Evolutionary conservation across 23 red algal species (phyloP), one percentile per base, ranked within the genome.

Genomic region (Gracilaria vermiculophylla): DNA sequence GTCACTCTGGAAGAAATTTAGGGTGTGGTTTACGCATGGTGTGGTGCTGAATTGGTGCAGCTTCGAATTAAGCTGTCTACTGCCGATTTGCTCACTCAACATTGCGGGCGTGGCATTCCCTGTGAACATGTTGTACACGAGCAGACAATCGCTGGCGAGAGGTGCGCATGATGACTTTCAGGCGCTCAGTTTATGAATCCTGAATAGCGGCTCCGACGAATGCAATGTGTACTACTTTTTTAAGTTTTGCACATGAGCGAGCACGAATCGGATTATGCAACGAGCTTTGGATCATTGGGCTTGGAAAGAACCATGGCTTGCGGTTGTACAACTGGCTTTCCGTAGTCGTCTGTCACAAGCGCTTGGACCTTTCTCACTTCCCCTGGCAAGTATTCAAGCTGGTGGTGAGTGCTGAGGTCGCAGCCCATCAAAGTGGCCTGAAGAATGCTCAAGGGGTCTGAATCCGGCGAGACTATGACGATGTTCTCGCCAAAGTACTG

Each of bases 381-480:
- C 1, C 93, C 93, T 11, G 85, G 86, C 31, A 44, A 15, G 45
- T 85, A 95, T 36, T 80, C 79, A 16, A 78, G 45, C 27, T 65
- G 41, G 31, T 74, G 57, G 44, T 93, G 90, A 20, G 33, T 25
- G 21, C 27, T 20, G 21, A 93, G 62, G 55, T 67, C 67, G 21
- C 79, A 57, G 2, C 71, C 71, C 25, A 54, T 69, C 28, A 91
- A 43, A 19, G 69, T 80, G 14, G 83, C 64, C 66, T 97, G 90
- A 6, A 94, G 62, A 58, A 97, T 79, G 12, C 58, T 71, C 24
- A 97, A 56, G 8, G 77, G 72, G 36, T 94, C 91, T 10, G 82
- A 84, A 64, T 97, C 95, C 20, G 95, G 89, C 11, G 95, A 83
- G 5, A 97, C 44, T 36, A 97, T 88, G 13, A 97, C 60, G 20